Percentiles rank a stretch among this genome's conserved stretches.
phyloP scores from a whole-genome alignment of 2,329 filamentous ascomycete genomes.

The Xylaria sp. region DNA sequence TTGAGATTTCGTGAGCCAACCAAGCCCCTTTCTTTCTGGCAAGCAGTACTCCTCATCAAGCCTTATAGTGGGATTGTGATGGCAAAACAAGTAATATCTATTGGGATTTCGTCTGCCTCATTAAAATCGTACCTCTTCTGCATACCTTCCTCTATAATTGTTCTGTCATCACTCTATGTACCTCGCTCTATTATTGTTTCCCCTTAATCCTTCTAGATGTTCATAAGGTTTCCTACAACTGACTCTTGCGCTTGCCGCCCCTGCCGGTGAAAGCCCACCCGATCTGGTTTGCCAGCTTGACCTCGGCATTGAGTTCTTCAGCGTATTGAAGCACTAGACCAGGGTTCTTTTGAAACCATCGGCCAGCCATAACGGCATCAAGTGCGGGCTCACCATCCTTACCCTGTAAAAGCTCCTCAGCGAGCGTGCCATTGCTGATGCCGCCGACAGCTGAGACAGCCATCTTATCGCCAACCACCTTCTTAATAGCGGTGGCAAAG shows the following conservation, averaged over 20 bases:
- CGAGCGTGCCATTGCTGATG: conserved; percentile 59
- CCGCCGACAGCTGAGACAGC: conserved; percentile 64
- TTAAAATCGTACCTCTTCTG: too few relatives aligned
- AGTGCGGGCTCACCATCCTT: conserved; percentile 49
- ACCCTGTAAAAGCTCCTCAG: conserved; percentile 59
- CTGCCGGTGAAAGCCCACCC: conserved; percentile 25
- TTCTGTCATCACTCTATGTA: too few relatives aligned
- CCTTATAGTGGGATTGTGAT: too few relatives aligned
- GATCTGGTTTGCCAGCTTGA: conserved; percentile 28
- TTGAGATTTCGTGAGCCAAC: too few relatives aligned
- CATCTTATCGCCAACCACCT: conserved; percentile 71
- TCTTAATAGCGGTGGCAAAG: conserved; percentile 74
- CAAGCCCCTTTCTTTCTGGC: too few relatives aligned
- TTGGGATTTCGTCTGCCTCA: too few relatives aligned
- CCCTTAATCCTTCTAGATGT: too few relatives aligned
- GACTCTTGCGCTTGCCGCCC: not conserved
- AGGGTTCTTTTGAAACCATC: conserved; percentile 69
- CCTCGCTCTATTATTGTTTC: too few relatives aligned
- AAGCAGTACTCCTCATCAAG: too few relatives aligned
- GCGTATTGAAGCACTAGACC: conserved; percentile 56
- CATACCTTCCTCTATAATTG: too few relatives aligned
- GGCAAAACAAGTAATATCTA: too few relatives aligned
- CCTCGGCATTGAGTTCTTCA: conserved; percentile 11
- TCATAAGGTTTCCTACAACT: not conserved
- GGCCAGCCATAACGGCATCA: conserved; percentile 62